Percentiles rank a stretch among this genome's conserved stretches.
Conservation (phyloP, 805 yeast genomes). For the Nakazawaea ishiwadae region DNA sequence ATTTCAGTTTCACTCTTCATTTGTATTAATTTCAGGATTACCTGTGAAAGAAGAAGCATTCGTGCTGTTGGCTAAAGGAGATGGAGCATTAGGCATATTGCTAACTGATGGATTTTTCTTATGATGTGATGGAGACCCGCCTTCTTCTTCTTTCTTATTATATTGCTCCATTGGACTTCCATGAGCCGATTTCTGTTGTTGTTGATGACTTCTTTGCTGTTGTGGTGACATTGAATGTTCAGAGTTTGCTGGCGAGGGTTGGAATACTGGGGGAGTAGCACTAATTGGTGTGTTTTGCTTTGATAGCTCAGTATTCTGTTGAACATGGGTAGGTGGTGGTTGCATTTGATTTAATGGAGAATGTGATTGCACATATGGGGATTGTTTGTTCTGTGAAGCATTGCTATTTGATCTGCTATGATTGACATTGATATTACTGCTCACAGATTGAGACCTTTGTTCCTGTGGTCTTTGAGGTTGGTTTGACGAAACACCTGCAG, state of each 20-base stretch:
- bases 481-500: too few species aligned
- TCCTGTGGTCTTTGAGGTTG: too few species aligned
- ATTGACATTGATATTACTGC: too few species aligned
- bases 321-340: constrained; percentile 1
- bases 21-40: background rate
- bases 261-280: constrained; percentile 12
- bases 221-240: constrained; percentile 12
- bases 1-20: too few species aligned
- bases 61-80: constrained; percentile 6
- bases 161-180: constrained; percentile 14
- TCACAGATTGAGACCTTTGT: constrained; percentile 3
- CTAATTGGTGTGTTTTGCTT: constrained; percentile 19
- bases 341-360: constrained; percentile 1
- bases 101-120: constrained; percentile 1
- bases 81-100: constrained; percentile 1
- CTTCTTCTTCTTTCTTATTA: background rate
- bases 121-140: background rate
- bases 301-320: constrained; percentile 7
- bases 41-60: background rate
- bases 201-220: constrained; percentile 5
- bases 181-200: constrained; percentile 10
- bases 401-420: constrained; percentile 8
- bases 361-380: constrained; percentile 1
- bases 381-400: constrained; percentile 1
- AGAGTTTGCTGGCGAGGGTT: constrained; percentile 15